A percentile compares a stretch with the other conserved stretches of the same genome.
Conservation (phyloP, 2,329 filamentous ascomycete species). For the Lasiodiplodia theobromae region DNA sequence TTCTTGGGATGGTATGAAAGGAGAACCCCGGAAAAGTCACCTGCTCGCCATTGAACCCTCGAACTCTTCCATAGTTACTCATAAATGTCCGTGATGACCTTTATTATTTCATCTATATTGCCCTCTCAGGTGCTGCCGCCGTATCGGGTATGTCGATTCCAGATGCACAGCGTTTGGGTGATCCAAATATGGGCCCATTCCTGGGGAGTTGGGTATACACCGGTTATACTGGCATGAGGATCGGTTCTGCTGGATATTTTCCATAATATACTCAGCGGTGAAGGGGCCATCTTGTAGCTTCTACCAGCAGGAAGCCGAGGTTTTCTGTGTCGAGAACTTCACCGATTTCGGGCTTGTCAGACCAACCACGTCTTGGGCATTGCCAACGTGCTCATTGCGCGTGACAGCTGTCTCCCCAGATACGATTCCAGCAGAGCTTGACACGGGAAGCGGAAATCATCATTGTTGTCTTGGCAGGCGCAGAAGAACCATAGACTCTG, state of each 20-base stretch:
- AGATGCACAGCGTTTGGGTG: constrained; percentile 7
- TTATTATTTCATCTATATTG: neutral
- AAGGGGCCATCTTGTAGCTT: constrained; percentile 56
- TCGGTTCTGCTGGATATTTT: constrained; percentile 47
- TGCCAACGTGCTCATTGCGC: constrained; percentile 44
- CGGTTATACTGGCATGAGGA: constrained; percentile 42
- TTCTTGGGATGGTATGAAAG: neutral
- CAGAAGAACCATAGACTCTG: constrained; percentile 45
- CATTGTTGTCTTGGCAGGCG: constrained; percentile 47
- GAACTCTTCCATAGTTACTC: neutral
- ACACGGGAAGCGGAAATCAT: constrained; percentile 47
- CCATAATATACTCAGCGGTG: constrained; percentile 54
- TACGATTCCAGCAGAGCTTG: constrained; percentile 43
- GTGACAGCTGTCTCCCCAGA: constrained; percentile 42
- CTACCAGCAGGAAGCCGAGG: constrained; percentile 53
- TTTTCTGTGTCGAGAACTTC: constrained; percentile 49
- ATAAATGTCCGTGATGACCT: neutral
- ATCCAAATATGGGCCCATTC: constrained; percentile 43
- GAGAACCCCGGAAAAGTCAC: neutral
- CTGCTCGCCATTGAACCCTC: neutral
- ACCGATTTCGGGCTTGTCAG: constrained; percentile 44
- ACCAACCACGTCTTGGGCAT: constrained; percentile 53
- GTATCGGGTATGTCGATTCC: neutral
- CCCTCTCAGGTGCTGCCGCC: neutral
- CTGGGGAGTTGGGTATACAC: constrained; percentile 46